A percentile compares a stretch with the other conserved stretches of the same genome.
These are phyloP conservation scores for Penicillium crystallinum DNA, from an alignment of 495 filamentous ascomycete genomes.

Conservation along the genomic window DNA sequence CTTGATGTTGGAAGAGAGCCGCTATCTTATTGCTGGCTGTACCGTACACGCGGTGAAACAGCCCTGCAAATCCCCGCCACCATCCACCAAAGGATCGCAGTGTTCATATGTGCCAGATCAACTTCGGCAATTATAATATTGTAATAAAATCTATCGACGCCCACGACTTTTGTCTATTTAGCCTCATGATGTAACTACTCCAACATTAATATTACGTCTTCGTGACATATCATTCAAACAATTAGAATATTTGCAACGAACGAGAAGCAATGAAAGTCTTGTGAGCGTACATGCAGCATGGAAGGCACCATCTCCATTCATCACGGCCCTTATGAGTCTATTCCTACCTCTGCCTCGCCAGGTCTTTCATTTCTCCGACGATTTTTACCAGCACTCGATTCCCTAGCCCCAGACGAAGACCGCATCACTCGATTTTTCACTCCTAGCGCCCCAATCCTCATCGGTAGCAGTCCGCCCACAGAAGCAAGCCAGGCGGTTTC, in stretches of 20 bases:
- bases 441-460: slow-evolving; percentile 12
- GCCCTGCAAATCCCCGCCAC: not conserved
- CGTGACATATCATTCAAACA: not conserved
- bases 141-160: not conserved
- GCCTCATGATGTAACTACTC: slow-evolving; percentile 6
- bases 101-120: not conserved
- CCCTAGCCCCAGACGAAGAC: slow-evolving; percentile 3
- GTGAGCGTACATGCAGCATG: slow-evolving; percentile 1
- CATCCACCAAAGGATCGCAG: not conserved
- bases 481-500: slow-evolving; percentile 6
- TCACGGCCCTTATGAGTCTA: slow-evolving; percentile 18
- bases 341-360: slow-evolving; percentile 10
- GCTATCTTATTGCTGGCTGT: not conserved
- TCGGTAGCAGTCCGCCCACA: slow-evolving; percentile 16
- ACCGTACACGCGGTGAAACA: not conserved
- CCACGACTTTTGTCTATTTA: not conserved
- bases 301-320: slow-evolving; percentile 7
- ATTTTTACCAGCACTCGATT: slow-evolving; percentile 21
- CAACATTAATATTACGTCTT: not conserved
- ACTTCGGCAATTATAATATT: not conserved
- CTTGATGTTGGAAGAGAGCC: not conserved
- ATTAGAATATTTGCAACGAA: not conserved
- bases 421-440: slow-evolving; percentile 14
- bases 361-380: slow-evolving; percentile 19
- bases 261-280: not conserved